phyloP scores from a whole-genome alignment of 2,329 filamentous ascomycete species.

The Curvularia spicifera region DNA sequence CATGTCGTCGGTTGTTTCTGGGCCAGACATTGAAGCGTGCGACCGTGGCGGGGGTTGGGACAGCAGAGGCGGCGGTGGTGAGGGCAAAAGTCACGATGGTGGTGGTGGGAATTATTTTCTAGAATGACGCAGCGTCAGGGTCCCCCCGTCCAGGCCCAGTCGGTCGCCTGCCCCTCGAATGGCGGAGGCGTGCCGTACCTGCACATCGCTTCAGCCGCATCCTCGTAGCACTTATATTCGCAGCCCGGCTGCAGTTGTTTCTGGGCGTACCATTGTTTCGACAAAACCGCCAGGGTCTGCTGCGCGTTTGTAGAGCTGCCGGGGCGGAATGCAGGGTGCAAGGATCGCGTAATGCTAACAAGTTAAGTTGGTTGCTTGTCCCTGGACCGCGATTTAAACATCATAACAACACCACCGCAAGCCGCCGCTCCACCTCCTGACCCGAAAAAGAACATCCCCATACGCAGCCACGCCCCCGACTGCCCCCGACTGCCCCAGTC shows the following conservation, averaged over 20 bases:
- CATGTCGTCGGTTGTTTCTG: conserved; percentile 53
- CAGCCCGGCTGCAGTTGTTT: neutral
- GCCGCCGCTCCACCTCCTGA: conserved; percentile 34
- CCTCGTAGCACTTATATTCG: neutral
- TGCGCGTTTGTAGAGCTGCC: conserved; percentile 8
- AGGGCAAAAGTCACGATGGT: neutral
- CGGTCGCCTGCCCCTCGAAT: conserved; percentile 5
- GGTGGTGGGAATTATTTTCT: conserved; percentile 10
- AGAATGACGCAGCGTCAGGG: conserved; percentile 18
- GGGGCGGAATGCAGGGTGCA: conserved; percentile 17
- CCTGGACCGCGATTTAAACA: conserved; percentile 19
- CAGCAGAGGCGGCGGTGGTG: neutral
- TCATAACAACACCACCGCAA: conserved; percentile 28
- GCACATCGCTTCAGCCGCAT: neutral
- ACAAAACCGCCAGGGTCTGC: conserved; percentile 10
- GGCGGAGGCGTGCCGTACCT: neutral
- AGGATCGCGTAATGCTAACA: conserved; percentile 39
- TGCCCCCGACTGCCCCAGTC: conserved; percentile 5
- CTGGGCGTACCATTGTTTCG: conserved; percentile 1
- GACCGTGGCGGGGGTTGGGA: conserved; percentile 1
- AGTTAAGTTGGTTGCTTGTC: conserved; percentile 25
- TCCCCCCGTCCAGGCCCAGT: conserved; percentile 6
- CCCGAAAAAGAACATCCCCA: conserved; percentile 11
- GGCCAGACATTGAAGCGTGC: conserved; percentile 39
- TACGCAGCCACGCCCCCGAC: conserved; percentile 1